phyloP scores from a whole-genome alignment of 2,329 filamentous ascomycete genomes.

The Lasiodiplodia gonubiensis region DNA sequence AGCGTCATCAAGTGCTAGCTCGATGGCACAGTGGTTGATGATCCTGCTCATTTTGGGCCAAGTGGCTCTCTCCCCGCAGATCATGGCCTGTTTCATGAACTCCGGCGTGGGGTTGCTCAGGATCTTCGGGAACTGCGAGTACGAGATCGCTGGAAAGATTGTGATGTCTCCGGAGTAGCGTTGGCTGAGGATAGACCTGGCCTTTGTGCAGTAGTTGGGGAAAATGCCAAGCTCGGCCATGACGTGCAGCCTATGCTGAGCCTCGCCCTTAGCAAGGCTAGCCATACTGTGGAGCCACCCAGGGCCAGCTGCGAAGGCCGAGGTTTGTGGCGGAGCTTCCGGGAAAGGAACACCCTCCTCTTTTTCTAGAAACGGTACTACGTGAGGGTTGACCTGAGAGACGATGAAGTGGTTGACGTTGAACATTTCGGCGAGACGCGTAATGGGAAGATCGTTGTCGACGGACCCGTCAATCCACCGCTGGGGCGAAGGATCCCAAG shows the following conservation, averaged over 20 bases:
- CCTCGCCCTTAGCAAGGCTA: constrained; percentile 77
- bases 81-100: constrained; percentile 81
- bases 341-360: constrained; percentile 64
- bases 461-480: constrained; percentile 94
- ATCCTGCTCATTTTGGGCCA: constrained; percentile 91
- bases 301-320: constrained; percentile 50
- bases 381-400: constrained; percentile 94
- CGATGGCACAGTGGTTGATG: constrained; percentile 85
- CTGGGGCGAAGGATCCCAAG: constrained; percentile 86
- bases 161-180: constrained; percentile 96
- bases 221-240: constrained; percentile 81
- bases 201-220: constrained; percentile 78
- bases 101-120: constrained; percentile 83
- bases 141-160: constrained; percentile 80
- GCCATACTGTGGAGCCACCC: constrained; percentile 72
- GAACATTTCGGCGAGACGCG: constrained; percentile 88
- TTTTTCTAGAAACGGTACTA: constrained; percentile 81
- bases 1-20: constrained; percentile 79
- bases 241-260: constrained; percentile 79
- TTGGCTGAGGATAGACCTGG: constrained; percentile 81
- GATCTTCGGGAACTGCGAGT: constrained; percentile 75
- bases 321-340: constrained; percentile 40
- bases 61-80: constrained; percentile 82
- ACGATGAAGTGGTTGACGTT: constrained; percentile 99
- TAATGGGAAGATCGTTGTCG: constrained; percentile 92